Evolutionary conservation across 73 alveolate genomes (phyloP).

Genomic region (Effrenium voratum): DNA sequence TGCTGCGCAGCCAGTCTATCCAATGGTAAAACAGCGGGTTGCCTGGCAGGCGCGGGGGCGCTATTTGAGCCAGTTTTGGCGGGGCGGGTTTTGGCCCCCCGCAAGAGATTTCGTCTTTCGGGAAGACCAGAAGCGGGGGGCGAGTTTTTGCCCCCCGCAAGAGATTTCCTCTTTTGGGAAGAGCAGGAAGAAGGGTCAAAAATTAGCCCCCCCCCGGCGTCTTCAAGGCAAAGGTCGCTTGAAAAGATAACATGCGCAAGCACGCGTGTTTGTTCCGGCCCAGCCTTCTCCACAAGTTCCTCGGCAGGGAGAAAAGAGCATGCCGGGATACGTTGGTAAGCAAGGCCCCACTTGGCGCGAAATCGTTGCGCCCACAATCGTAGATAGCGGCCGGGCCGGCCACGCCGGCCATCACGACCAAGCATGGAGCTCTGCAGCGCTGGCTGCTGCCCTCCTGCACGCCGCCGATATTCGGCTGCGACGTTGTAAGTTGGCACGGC

Average conservation of each 20-base stretch:
- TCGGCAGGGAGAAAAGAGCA: neutral
- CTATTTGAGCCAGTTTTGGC: neutral
- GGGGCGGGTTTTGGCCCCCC: neutral
- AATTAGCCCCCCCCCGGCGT: neutral
- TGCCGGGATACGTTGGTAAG: neutral
- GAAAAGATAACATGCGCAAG: neutral
- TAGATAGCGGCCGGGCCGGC: neutral
- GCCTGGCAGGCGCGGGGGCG: neutral
- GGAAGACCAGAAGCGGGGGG: neutral
- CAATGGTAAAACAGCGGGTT: neutral
- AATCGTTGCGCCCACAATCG: neutral
- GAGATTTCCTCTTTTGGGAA: no score
- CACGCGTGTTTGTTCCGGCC: neutral
- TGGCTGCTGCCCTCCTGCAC: neutral
- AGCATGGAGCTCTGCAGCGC: neutral
- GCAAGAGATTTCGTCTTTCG: neutral
- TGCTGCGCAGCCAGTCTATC: neutral
- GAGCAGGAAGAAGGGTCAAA: neutral
- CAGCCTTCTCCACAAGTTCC: neutral
- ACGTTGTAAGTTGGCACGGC: neutral
- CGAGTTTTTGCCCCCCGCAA: no score
- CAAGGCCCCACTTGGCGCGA: neutral
- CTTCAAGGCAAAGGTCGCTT: neutral
- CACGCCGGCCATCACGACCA: neutral
- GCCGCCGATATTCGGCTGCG: neutral